Evolutionary conservation across 176 grass and related monocot genomes (phyloP), one percentile per base, ranked within the genome.

Genomic region (Alloteropsis semialata): DNA sequence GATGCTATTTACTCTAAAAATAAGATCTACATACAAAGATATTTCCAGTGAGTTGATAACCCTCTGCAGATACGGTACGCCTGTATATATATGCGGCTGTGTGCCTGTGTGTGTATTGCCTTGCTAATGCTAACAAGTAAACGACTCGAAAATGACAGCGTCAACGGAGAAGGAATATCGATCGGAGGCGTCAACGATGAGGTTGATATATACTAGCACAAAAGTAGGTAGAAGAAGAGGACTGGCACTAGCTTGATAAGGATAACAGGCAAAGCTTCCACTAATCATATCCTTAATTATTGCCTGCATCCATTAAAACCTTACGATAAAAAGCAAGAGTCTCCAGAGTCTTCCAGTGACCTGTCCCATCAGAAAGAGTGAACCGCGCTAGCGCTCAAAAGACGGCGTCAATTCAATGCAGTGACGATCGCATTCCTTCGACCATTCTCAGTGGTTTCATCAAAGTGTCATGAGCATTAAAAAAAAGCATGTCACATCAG

Each of bases 231-330:
- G 24, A 75, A 74, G 42, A 89, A 76, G 74, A 54, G 25, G 30
- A 75, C 70, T n/a, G 61, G 69, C 86, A 79, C 75, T 58, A 48
- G 44, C 69, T 49, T 5, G 50, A 69, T 60, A 75, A 75, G 69
- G 24, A 32, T 69, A 12, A 37, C 65, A 43, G 33, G 32, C 10
- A 37, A 37, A 60, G 63, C 51, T 41, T 69, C 61, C 82, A 89
- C 77, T 69, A 33, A 46, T 69, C 18, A 59, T 65, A n/a, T n/a
- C n/a, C n/a, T n/a, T n/a, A n/a, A n/a, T n/a, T n/a, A n/a, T 36
- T 36, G 5, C 34, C 34, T 51, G 28, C 53, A 72, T 83, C 28
- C 48, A 56, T 15, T 10, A 3, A 37, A 46, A 79, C 58, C 60
- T 49, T 16, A 59, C 30, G 72, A 77, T 87, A 61, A 61, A 87